phyloP scores from a whole-genome alignment of 805 yeast species.

The Barnettozyma sucrosica region DNA sequence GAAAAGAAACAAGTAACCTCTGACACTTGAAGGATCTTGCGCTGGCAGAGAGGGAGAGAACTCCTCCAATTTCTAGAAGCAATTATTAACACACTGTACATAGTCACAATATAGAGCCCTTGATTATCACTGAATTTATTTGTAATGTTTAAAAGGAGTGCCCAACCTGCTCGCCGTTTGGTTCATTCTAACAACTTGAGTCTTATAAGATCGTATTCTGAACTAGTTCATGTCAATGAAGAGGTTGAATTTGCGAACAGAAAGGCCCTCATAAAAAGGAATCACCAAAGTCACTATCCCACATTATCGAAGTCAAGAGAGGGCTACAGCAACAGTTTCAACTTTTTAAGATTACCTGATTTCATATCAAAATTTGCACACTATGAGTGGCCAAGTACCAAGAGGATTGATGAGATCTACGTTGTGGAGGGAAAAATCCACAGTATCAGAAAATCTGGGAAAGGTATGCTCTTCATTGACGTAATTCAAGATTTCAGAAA shows the following conservation, averaged over 20 bases:
- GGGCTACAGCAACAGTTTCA: too few species aligned
- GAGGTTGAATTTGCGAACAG: constrained; percentile 23
- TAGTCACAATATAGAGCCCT: constrained; percentile 1
- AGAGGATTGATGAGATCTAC: constrained; percentile 21
- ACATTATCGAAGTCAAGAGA: constrained; percentile 15
- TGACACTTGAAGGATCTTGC: neutral
- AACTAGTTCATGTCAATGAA: constrained; percentile 15
- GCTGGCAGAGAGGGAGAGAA: neutral
- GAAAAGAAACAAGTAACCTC: constrained; percentile 21
- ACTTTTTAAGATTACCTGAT: constrained; percentile 30
- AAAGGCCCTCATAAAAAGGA: constrained; percentile 13
- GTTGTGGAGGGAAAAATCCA: constrained; percentile 49
- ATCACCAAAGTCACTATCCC: constrained; percentile 23
- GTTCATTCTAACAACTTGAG: neutral
- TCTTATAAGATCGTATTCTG: constrained; percentile 3
- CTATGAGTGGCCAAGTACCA: constrained; percentile 19
- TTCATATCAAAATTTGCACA: constrained; percentile 30
- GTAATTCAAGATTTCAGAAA: constrained; percentile 50
- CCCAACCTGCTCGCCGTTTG: neutral
- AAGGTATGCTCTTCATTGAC: constrained; percentile 65
- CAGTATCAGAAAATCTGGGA: constrained; percentile 59
- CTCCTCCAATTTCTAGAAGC: neutral
- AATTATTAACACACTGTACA: neutral
- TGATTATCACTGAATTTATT: neutral
- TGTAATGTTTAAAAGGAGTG: constrained; percentile 1